Conservation (phyloP, 441 rosid genomes). For the Bruguiera hainesii region DNA sequence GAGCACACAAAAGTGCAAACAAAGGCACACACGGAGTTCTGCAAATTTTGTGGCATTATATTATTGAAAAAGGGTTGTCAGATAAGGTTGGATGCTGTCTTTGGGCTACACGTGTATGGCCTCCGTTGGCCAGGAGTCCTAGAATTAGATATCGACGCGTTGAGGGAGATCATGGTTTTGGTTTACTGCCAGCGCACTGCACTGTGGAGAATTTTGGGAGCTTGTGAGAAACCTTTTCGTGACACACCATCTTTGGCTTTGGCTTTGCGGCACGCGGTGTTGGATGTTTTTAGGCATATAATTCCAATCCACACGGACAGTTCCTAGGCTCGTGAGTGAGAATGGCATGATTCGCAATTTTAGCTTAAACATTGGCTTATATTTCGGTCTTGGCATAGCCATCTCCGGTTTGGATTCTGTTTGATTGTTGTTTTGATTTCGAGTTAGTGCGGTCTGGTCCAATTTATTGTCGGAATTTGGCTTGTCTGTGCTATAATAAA, state of each 20-base stretch:
- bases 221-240: conserved; percentile 22
- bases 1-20: conserved; percentile 4
- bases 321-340: conserved; percentile 1
- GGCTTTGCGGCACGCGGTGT: conserved; percentile 14
- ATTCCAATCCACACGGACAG: not conserved
- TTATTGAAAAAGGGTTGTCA: not conserved
- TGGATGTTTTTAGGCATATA: not conserved
- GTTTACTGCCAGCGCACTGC: not conserved
- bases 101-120: not conserved
- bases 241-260: conserved; percentile 3
- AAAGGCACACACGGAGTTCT: no score
- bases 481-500: no score
- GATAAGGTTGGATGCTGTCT: not conserved
- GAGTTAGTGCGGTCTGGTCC: no score
- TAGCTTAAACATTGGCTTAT: no score
- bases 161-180: conserved; percentile 11
- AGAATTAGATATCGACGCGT: conserved; percentile 15
- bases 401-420: no score
- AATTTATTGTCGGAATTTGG: no score
- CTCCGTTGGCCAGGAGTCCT: not conserved
- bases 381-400: no score
- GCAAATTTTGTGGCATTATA: not conserved
- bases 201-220: conserved; percentile 6
- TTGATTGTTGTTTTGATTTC: no score
- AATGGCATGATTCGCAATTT: not conserved